Conservation (phyloP, 148 eudicot species). For the Persicaria maculosa region DNA sequence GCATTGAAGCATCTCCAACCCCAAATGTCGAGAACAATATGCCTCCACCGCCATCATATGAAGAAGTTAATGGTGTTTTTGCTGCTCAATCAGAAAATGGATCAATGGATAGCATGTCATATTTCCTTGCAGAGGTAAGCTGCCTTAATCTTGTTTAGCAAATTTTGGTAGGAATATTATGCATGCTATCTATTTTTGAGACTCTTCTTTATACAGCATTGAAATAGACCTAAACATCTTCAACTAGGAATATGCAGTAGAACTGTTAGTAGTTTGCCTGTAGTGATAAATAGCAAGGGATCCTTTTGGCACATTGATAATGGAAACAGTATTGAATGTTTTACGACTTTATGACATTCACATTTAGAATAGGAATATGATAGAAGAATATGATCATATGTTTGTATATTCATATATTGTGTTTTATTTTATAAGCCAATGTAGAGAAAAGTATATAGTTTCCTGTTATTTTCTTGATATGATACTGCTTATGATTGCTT, state of each 20-base stretch:
- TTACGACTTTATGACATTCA: background rate
- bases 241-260: background rate
- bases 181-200: background rate
- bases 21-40: constrained; percentile 49
- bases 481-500: background rate
- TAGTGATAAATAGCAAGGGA: background rate
- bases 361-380: background rate
- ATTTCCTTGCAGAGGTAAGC: constrained; percentile 89
- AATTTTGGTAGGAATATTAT: background rate
- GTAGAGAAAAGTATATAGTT: background rate
- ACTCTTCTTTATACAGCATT: background rate
- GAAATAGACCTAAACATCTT: background rate
- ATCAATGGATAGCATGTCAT: constrained; percentile 65
- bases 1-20: constrained; percentile 90
- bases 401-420: background rate
- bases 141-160: background rate
- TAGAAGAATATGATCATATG: constrained; percentile 1
- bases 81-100: constrained; percentile 66
- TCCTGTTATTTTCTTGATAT: background rate
- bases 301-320: background rate
- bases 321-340: background rate
- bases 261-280: background rate
- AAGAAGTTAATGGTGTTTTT: constrained; percentile 64
- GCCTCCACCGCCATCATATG: constrained; percentile 86
- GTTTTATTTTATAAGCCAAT: background rate